Evolutionary conservation across 1,284 basidiomycete genomes (phyloP).

Genomic region (Omphalotus olearius): DNA sequence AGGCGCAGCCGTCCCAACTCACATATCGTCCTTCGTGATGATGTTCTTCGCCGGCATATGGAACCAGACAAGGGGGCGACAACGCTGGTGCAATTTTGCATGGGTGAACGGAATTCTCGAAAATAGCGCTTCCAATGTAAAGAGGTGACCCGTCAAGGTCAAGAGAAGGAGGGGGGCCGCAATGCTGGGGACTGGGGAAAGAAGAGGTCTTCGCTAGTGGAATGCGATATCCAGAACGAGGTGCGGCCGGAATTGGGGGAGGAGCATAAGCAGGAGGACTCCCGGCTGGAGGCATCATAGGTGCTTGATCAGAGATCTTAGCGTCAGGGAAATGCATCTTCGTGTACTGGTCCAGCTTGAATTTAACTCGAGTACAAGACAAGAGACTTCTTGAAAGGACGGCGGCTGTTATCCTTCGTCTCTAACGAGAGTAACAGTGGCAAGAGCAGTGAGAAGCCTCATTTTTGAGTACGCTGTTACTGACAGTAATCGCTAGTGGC

Average conservation of each 20-base stretch:
- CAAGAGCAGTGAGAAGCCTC: too few species aligned
- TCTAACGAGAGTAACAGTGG: too few species aligned
- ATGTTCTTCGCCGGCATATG: constrained; percentile 59
- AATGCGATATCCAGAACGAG: constrained; percentile 60
- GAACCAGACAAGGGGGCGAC: constrained; percentile 47
- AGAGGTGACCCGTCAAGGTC: constrained; percentile 58
- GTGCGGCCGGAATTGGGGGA: constrained; percentile 18
- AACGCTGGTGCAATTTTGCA: constrained; percentile 70
- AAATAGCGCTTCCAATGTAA: constrained; percentile 68
- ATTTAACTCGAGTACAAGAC: too few species aligned
- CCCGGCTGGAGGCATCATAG: not conserved
- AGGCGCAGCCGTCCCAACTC: not conserved
- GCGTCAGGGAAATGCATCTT: constrained; percentile 2
- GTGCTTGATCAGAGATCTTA: not conserved
- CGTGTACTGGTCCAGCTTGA: too few species aligned
- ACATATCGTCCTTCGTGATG: constrained; percentile 55
- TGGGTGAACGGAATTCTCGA: constrained; percentile 65
- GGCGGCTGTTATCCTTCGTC: too few species aligned
- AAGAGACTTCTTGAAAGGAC: too few species aligned
- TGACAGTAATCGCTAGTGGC: too few species aligned
- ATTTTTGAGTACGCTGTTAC: too few species aligned
- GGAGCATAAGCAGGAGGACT: constrained; percentile 2
- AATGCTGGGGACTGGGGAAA: constrained; percentile 42
- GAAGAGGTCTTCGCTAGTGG: constrained; percentile 40
- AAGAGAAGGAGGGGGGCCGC: constrained; percentile 42